Conservation (phyloP, 192 early-diverging fungal species). For the Coemansia sp. region DNA sequence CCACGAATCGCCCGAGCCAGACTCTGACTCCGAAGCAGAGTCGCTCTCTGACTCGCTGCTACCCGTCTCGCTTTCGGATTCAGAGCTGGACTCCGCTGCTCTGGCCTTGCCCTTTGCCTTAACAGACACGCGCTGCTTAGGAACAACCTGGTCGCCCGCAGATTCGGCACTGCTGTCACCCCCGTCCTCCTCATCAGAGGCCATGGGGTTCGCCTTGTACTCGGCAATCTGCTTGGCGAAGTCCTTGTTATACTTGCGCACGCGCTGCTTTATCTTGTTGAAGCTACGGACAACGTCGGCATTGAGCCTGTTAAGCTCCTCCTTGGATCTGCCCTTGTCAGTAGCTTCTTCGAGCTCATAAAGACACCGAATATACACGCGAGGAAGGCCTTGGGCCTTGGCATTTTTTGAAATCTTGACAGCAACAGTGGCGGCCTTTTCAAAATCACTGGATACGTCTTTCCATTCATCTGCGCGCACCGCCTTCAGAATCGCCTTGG, state of each 20-base stretch:
- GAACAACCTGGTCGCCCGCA: conserved; percentile 18
- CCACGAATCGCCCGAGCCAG: conserved; percentile 33
- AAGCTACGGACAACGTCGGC: conserved; percentile 75
- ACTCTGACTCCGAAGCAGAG: conserved; percentile 13
- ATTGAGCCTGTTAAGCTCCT: conserved; percentile 82
- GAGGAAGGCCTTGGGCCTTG: conserved; percentile 31
- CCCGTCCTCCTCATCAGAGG: conserved; percentile 41
- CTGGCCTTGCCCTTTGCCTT: conserved; percentile 11
- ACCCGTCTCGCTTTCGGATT: neutral
- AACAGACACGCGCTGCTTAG: neutral
- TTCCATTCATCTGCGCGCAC: conserved; percentile 89
- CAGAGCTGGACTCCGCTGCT: conserved; percentile 8
- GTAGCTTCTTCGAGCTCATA: conserved; percentile 76
- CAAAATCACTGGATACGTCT: conserved; percentile 68
- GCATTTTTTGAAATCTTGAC: conserved; percentile 56
- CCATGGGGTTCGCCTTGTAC: conserved; percentile 57
- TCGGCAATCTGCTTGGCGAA: conserved; percentile 70
- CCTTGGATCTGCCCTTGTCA: conserved; percentile 67
- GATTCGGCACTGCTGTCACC: conserved; percentile 4
- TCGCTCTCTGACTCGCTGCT: conserved; percentile 4
- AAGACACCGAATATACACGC: conserved; percentile 48
- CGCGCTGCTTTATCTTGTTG: conserved; percentile 89
- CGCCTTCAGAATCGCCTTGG: conserved; percentile 68
- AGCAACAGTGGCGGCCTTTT: conserved; percentile 73
- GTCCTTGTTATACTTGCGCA: conserved; percentile 85